These are phyloP conservation scores for Astrephomene gubernaculifera DNA, from an alignment of 139 green algal genomes.

Conservation along the genomic window DNA sequence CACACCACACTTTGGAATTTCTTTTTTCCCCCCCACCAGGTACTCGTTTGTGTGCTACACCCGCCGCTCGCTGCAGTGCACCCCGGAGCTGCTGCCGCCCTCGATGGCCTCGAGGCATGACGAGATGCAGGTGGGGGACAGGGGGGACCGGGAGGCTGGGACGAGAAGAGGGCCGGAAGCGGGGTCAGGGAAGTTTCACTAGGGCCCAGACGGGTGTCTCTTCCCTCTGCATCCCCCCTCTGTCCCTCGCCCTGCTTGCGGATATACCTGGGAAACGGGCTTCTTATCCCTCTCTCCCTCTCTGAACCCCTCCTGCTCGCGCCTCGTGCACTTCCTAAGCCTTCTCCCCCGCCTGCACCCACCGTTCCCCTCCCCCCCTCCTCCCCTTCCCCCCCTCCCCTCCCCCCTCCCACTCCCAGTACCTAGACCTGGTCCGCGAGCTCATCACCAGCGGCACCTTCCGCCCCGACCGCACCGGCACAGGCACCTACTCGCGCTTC, in stretches of 20 bases:
- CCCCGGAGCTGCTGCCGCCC: conserved; percentile 38
- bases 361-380: not conserved
- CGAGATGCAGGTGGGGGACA: conserved; percentile 82
- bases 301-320: too few species aligned
- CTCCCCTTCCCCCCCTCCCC: not conserved
- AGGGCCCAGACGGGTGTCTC: too few species aligned
- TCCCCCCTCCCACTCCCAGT: conserved; percentile 80
- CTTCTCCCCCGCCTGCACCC: too few species aligned
- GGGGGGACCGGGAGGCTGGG: not conserved
- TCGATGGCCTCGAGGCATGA: conserved; percentile 80
- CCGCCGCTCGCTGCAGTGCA: not conserved
- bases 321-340: too few species aligned
- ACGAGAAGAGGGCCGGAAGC: too few species aligned
- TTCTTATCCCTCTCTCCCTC: too few species aligned
- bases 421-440: conserved; percentile 92
- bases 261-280: too few species aligned
- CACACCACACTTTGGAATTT: too few species aligned
- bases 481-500: conserved; percentile 95
- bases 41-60: conserved; percentile 90
- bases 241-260: too few species aligned
- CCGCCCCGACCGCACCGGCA: conserved; percentile 95
- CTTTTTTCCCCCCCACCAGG: conserved; percentile 40
- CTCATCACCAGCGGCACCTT: conserved; percentile 84
- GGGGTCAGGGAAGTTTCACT: not conserved
- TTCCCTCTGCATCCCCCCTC: too few species aligned